Conservation (phyloP, 2,329 filamentous ascomycete species). For the Magnaporthales sp. region DNA sequence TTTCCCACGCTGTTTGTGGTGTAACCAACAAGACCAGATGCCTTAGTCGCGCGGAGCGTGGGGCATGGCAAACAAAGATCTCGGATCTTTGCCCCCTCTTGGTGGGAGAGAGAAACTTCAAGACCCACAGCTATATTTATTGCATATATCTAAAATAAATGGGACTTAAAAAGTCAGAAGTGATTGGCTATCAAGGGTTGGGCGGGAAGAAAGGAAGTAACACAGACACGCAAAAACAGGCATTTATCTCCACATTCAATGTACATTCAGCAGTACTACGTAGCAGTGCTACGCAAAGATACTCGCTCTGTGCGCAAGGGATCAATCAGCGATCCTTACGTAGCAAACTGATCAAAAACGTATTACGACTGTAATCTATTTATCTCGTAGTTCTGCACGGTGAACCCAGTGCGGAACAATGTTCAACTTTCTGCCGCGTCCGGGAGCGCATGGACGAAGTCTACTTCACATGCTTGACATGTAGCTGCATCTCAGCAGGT, state of each 20-base stretch:
- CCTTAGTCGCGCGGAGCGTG: background rate
- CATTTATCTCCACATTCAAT: background rate
- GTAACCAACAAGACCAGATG: background rate
- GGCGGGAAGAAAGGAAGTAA: background rate
- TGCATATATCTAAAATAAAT: background rate
- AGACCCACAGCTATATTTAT: background rate
- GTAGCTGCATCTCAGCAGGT: background rate
- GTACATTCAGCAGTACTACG: background rate
- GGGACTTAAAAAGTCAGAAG: background rate
- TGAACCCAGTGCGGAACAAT: background rate
- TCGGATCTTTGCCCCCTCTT: background rate
- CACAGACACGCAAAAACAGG: background rate
- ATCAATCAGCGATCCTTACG: background rate
- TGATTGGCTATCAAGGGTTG: background rate
- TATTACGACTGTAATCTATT: background rate
- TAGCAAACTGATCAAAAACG: background rate
- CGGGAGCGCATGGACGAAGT: background rate
- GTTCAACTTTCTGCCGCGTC: background rate
- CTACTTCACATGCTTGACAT: background rate
- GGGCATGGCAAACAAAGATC: background rate
- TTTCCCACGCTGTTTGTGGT: background rate
- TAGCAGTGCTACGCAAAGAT: background rate
- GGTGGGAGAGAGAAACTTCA: background rate
- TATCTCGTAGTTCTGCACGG: background rate
- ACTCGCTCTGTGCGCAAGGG: too few species aligned